Evolutionary conservation across 768 basidiomycete genomes (phyloP).

Genomic region (Cantharellus anzutake): DNA sequence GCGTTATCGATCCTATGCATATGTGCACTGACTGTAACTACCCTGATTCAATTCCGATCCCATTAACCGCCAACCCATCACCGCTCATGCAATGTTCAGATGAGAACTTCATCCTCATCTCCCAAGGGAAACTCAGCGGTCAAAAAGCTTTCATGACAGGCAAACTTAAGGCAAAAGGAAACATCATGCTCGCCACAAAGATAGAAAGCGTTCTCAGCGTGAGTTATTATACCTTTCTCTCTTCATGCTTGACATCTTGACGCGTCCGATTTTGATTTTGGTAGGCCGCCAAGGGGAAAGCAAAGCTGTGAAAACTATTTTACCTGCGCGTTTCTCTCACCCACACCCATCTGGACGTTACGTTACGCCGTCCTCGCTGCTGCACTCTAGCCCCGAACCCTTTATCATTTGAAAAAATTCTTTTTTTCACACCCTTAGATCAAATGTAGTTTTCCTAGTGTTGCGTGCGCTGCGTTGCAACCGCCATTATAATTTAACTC

Average conservation of each 20-base stretch:
- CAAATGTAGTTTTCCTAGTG: no score
- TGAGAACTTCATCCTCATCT: not conserved
- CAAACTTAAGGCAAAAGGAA: conserved; percentile 79
- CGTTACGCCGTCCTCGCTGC: not conserved
- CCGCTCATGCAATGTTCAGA: not conserved
- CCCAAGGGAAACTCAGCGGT: conserved; percentile 42
- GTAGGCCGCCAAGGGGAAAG: conserved; percentile 17
- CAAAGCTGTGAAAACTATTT: conserved; percentile 21
- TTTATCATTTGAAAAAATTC: not conserved
- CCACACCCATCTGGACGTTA: not conserved
- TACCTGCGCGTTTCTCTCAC: not conserved
- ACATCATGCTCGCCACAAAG: conserved; percentile 89
- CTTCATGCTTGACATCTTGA: not conserved
- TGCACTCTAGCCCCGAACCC: not conserved
- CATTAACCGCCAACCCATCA: not conserved
- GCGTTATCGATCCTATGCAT: not conserved
- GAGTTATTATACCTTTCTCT: not conserved
- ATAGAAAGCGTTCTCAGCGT: conserved; percentile 49
- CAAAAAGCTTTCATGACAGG: conserved; percentile 96
- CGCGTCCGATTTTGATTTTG: not conserved
- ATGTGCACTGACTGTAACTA: not conserved
- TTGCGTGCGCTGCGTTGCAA: no score
- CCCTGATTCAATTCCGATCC: not conserved
- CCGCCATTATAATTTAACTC: no score
- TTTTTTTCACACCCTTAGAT: no score